A percentile compares a stretch with the other conserved stretches of the same genome.
These are phyloP conservation scores for Globisporangium camurandrum DNA, from an alignment of 352 stramenopile genomes.

Conservation along the genomic window DNA sequence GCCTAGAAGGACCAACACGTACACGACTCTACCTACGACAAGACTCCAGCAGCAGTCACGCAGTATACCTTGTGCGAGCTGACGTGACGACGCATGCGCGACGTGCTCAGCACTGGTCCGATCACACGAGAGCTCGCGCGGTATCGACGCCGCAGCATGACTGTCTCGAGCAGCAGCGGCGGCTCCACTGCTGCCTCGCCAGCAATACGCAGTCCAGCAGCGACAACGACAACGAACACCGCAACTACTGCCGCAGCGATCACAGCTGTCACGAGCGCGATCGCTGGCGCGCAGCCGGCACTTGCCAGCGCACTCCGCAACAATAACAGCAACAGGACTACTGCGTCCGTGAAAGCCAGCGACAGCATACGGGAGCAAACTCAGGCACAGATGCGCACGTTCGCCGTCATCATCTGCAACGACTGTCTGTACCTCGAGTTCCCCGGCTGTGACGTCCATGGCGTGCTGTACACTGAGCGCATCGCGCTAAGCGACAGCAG, in stretches of 20 bases:
- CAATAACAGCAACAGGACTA: no score
- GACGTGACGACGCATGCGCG: constrained; percentile 3
- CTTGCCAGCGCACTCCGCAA: neutral
- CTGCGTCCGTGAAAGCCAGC: neutral
- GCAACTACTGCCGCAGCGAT: neutral
- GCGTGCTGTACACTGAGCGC: constrained; percentile 71
- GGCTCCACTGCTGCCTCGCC: neutral
- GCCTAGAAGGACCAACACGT: neutral
- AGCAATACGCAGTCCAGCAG: neutral
- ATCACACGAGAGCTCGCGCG: constrained; percentile 10
- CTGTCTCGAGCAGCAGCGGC: constrained; percentile 30
- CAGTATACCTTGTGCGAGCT: neutral
- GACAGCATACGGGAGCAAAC: no score
- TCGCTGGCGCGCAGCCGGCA: neutral
- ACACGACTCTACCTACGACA: neutral
- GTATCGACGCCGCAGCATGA: constrained; percentile 19
- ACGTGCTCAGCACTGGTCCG: constrained; percentile 1
- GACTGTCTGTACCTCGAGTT: constrained; percentile 85
- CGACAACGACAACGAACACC: constrained; percentile 4
- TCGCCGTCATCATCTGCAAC: constrained; percentile 76
- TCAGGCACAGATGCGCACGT: constrained; percentile 41
- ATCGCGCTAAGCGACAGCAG: constrained; percentile 11
- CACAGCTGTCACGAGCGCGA: neutral
- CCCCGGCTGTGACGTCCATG: constrained; percentile 80
- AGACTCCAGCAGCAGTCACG: neutral